Evolutionary conservation across 306 rosid species (phyloP).

Genomic region (Oemleria cerasiformis): DNA sequence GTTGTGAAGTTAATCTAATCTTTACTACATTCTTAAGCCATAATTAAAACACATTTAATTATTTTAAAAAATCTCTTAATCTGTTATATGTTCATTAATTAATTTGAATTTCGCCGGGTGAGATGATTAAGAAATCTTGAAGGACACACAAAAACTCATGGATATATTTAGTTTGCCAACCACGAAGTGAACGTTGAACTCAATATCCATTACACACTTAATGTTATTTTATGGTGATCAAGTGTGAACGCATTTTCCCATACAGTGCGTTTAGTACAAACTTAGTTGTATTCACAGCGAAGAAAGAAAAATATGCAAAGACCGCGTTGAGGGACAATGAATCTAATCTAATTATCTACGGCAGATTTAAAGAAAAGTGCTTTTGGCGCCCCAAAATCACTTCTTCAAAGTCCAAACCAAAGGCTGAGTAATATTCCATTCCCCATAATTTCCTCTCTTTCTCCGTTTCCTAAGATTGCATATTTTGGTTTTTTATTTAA

Average conservation of each 20-base stretch:
- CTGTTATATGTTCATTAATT: no score
- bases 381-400: conserved; percentile 18
- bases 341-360: neutral
- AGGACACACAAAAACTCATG: no score
- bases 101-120: no score
- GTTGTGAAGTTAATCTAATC: neutral
- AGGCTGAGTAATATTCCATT: neutral
- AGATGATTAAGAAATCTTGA: no score
- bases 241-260: conserved; percentile 7
- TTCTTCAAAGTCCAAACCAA: neutral
- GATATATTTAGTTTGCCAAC: no score
- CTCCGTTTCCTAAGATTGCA: neutral
- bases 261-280: neutral
- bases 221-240: neutral
- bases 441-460: neutral
- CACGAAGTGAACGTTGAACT: no score
- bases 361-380: neutral
- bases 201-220: neutral
- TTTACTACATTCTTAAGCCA: no score
- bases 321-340: neutral
- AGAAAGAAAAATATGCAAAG: neutral
- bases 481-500: no score
- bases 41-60: no score
- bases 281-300: neutral
- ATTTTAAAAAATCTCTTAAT: no score